Conservation (phyloP, 2,329 filamentous ascomycete genomes). For the Tolypocladium paradoxum region DNA sequence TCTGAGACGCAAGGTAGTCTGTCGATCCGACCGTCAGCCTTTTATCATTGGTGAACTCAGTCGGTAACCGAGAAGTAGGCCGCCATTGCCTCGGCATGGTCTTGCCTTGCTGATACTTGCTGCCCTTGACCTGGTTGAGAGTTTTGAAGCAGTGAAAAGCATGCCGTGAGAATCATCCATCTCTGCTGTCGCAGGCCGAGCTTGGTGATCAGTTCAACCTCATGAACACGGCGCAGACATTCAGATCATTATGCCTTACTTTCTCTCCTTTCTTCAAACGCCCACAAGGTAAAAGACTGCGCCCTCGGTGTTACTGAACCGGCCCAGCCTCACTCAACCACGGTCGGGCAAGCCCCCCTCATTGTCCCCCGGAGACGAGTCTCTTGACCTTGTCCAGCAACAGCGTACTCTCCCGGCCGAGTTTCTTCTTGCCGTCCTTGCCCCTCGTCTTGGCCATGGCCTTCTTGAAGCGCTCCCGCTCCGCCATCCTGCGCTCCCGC, state of each 20-base stretch:
- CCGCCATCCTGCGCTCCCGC: constrained; percentile 52
- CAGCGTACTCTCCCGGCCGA: constrained; percentile 71
- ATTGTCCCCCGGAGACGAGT: constrained; percentile 42
- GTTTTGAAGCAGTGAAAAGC: no score
- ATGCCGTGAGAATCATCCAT: background rate
- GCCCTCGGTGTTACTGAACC: background rate
- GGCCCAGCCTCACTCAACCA: no score
- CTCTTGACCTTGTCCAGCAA: constrained; percentile 69
- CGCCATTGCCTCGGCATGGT: background rate
- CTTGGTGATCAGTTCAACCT: background rate
- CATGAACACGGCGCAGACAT: no score
- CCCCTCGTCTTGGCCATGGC: constrained; percentile 66
- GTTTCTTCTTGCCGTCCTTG: constrained; percentile 64
- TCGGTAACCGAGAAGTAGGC: no score
- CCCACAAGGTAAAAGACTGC: background rate
- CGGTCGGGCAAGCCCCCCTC: background rate
- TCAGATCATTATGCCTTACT: background rate
- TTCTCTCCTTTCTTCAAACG: background rate
- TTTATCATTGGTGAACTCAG: no score
- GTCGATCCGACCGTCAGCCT: background rate
- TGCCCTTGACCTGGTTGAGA: no score
- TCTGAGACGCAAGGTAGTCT: background rate
- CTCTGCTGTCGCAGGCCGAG: no score
- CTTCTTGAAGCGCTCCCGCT: constrained; percentile 52
- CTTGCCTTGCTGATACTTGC: background rate